A percentile compares a stretch with the other conserved stretches of the same genome.
Conservation (phyloP, 805 yeast species). For the Naumovozyma dairenensis region DNA sequence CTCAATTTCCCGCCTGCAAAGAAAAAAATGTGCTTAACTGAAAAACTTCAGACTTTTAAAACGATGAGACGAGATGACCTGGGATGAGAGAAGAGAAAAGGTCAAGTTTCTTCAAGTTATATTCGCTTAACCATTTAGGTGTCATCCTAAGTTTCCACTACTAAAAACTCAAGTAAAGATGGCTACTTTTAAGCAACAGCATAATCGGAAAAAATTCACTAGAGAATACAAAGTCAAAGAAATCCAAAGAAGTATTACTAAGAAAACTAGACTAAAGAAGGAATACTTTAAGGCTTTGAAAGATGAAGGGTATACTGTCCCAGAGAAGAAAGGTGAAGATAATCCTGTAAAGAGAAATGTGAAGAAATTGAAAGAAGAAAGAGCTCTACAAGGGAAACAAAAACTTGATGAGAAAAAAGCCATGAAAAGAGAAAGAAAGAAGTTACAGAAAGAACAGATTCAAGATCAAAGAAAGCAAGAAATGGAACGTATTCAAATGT, state of each 20-base stretch:
- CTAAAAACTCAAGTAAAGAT: too few relatives aligned
- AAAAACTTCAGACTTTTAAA: too few relatives aligned
- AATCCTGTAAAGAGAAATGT: constrained; percentile 10
- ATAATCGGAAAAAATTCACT: constrained; percentile 30
- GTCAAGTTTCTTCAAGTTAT: too few relatives aligned
- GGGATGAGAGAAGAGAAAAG: too few relatives aligned
- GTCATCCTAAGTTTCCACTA: too few relatives aligned
- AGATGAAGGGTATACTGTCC: constrained; percentile 52
- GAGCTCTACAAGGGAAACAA: constrained; percentile 17
- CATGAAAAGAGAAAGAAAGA: constrained; percentile 30
- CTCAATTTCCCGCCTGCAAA: too few relatives aligned
- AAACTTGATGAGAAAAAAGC: constrained; percentile 29
- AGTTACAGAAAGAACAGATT: constrained; percentile 22
- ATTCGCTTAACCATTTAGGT: too few relatives aligned
- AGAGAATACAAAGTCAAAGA: constrained; percentile 41
- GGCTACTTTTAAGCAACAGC: constrained; percentile 20
- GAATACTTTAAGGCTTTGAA: constrained; percentile 72
- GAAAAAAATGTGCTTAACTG: too few relatives aligned
- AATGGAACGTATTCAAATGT: constrained; percentile 27
- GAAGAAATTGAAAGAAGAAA: constrained; percentile 16
- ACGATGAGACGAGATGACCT: too few relatives aligned
- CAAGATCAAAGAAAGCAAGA: constrained; percentile 37
- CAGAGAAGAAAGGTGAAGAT: constrained; percentile 28
- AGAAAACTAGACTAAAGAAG: constrained; percentile 72
- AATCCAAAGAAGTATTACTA: constrained; percentile 66